Percentiles rank a stretch among this genome's conserved stretches.
Evolutionary conservation across 192 early-diverging fungal genomes (phyloP).

Genomic region (Dissophora globulifera): DNA sequence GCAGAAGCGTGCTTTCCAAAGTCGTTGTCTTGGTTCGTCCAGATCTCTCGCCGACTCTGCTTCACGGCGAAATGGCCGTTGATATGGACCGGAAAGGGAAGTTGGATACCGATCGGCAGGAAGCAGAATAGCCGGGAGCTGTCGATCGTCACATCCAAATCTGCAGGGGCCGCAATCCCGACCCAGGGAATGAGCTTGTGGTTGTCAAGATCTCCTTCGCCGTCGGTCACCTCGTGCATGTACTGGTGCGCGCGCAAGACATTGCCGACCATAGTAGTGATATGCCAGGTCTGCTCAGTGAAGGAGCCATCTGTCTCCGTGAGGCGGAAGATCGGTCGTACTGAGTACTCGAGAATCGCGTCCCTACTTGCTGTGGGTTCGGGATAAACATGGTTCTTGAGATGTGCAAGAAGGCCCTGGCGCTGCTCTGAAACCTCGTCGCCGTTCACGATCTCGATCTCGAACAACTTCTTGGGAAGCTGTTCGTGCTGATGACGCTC

Average conservation of each 20-base stretch:
- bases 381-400: slow-evolving; percentile 8
- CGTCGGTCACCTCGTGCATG: slow-evolving; percentile 9
- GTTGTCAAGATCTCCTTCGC: background rate
- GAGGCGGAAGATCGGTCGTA: slow-evolving; percentile 13
- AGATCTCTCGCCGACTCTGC: slow-evolving; percentile 48
- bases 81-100: slow-evolving; percentile 49
- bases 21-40: slow-evolving; percentile 40
- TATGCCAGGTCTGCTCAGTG: slow-evolving; percentile 13
- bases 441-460: slow-evolving; percentile 36
- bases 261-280: slow-evolving; percentile 31
- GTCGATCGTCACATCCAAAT: slow-evolving; percentile 2
- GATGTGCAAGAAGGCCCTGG: background rate
- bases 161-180: slow-evolving; percentile 37
- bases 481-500: slow-evolving; percentile 16
- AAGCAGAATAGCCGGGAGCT: slow-evolving; percentile 47
- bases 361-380: background rate
- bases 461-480: slow-evolving; percentile 11
- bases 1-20: slow-evolving; percentile 15
- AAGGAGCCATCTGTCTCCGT: slow-evolving; percentile 16
- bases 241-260: background rate
- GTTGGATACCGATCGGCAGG: slow-evolving; percentile 41
- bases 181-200: slow-evolving; percentile 55
- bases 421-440: slow-evolving; percentile 16
- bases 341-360: slow-evolving; percentile 10
- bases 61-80: slow-evolving; percentile 56